Base-by-base conservation (phyloP, 2,329 filamentous ascomycete genomes). In the Lasiodiplodia citricola region DNA sequence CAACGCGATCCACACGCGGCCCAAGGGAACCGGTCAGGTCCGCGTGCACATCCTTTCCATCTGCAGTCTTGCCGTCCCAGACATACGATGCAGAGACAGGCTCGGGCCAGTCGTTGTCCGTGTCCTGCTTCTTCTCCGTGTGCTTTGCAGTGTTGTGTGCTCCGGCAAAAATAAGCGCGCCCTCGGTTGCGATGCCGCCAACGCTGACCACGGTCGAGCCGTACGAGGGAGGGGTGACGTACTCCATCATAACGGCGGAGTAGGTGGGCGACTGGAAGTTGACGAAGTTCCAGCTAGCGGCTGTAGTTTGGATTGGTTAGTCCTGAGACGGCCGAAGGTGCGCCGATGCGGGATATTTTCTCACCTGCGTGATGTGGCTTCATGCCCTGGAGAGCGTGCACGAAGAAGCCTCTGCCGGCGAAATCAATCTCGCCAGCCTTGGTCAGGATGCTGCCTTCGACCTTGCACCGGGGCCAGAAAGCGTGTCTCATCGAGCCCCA, bases 161-260 rank as follows among this genome's bases (percentile, higher is more conserved):
- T 66, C 92, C 92, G 51, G 91, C 94, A 68, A 88, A 87, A 71
- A 98, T 80, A 69, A 97, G 89, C 80, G 95, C 90, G 70, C 88
- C 91, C 70, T 97, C 92, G 77, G 91, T 94, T 67, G 88, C 90
- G 69, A 99, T 88, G 66, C 90, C 92, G 67, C 94, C 93, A 23
- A 98, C 91, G 71, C 88, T 91, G 71, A 99, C 94, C 21, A 88
- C 83, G 0, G 94, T 97, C 63, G 89, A 90, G 41, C 92, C 96
- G 77, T 99, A 99, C 4, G 95, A 97, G 4, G 92, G 89, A 35
- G 96, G 96, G 0, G 96, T 99, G 47, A 90, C 97, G 80, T 90
- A 99, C 80, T 98, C 92, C 96, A 99, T 99, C 84, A 98, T 85
- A 72, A 97, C 83, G 35, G 94, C 95, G 35, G 94, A 96, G 83